A percentile compares a stretch with the other conserved stretches of the same genome.
phyloP scores from a whole-genome alignment of 371 early-diverging fungal species.

The Mortierella sp. region DNA sequence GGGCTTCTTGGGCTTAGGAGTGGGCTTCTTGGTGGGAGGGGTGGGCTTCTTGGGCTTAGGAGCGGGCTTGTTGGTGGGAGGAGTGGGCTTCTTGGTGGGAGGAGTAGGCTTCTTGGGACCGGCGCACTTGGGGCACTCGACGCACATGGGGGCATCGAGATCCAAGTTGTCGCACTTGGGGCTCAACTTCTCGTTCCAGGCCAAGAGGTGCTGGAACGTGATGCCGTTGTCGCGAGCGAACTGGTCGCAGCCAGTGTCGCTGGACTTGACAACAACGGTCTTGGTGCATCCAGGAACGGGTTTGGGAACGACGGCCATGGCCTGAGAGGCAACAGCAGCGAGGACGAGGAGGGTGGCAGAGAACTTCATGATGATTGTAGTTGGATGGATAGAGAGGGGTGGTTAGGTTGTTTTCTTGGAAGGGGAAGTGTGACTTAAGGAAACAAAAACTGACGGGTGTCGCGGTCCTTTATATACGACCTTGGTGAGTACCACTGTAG shows the following conservation, averaged over 20 bases:
- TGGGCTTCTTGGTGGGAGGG: slow-evolving; percentile 4
- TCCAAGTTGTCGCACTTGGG: slow-evolving; percentile 29
- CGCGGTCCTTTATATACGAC: slow-evolving; percentile 18
- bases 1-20: neutral
- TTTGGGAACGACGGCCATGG: slow-evolving; percentile 40
- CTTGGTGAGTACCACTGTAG: no score
- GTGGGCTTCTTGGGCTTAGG: neutral
- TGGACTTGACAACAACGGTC: slow-evolving; percentile 35
- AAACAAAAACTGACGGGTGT: slow-evolving; percentile 9
- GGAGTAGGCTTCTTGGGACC: slow-evolving; percentile 13
- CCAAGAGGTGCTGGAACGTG: slow-evolving; percentile 20
- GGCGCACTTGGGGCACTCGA: no score
- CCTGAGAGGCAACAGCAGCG: slow-evolving; percentile 42
- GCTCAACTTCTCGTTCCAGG: slow-evolving; percentile 27
- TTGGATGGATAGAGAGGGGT: slow-evolving; percentile 1
- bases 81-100: slow-evolving; percentile 7
- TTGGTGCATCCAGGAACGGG: slow-evolving; percentile 34
- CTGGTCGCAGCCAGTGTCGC: slow-evolving; percentile 30
- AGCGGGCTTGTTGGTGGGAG: slow-evolving; percentile 1
- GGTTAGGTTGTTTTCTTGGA: slow-evolving; percentile 14
- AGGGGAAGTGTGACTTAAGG: slow-evolving; percentile 49
- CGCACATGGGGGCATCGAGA: slow-evolving; percentile 17
- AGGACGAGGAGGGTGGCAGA: slow-evolving; percentile 27
- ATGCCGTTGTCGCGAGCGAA: slow-evolving; percentile 17
- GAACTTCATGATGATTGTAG: slow-evolving; percentile 35